Percentiles rank a stretch among this genome's conserved stretches.
Conservation (phyloP, 2,329 filamentous ascomycete genomes). For the Cladosporium sp. region DNA sequence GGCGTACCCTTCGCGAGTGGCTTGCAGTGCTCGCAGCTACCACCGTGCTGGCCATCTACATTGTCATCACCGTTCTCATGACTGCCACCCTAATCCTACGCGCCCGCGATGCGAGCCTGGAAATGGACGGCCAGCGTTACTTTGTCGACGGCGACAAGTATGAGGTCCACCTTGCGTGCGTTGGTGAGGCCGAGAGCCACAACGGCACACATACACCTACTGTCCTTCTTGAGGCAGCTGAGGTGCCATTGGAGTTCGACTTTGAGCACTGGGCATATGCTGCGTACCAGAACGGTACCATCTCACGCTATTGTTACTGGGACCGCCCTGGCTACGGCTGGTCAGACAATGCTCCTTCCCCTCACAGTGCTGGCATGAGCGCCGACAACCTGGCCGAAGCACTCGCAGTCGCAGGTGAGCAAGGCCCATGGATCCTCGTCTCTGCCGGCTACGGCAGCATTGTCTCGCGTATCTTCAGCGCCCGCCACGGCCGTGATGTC, state of each 20-base stretch:
- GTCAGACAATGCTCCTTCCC: constrained; percentile 88
- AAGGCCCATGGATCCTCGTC: constrained; percentile 83
- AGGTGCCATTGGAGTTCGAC: constrained; percentile 71
- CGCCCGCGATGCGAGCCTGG: constrained; percentile 70
- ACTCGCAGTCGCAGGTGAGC: constrained; percentile 72
- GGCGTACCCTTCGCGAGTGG: constrained; percentile 81
- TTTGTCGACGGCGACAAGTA: constrained; percentile 83
- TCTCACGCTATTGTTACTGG: constrained; percentile 88
- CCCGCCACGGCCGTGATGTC: constrained; percentile 71
- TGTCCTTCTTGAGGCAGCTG: constrained; percentile 79
- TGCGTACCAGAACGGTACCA: constrained; percentile 73
- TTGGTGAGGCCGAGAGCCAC: constrained; percentile 60
- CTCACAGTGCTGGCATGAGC: constrained; percentile 89
- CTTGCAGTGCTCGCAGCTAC: constrained; percentile 71
- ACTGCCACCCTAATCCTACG: constrained; percentile 77
- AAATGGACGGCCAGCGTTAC: constrained; percentile 69
- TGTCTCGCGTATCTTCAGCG: constrained; percentile 86
- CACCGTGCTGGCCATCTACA: constrained; percentile 64
- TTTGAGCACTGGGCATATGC: constrained; percentile 76
- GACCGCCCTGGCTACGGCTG: constrained; percentile 88
- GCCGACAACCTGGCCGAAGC: constrained; percentile 85
- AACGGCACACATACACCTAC: constrained; percentile 63
- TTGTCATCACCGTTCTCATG: constrained; percentile 66
- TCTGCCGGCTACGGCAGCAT: constrained; percentile 83
- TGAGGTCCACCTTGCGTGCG: constrained; percentile 77